phyloP scores from a whole-genome alignment of 2,329 filamentous ascomycete genomes.

The Curvularia hawaiiensis region DNA sequence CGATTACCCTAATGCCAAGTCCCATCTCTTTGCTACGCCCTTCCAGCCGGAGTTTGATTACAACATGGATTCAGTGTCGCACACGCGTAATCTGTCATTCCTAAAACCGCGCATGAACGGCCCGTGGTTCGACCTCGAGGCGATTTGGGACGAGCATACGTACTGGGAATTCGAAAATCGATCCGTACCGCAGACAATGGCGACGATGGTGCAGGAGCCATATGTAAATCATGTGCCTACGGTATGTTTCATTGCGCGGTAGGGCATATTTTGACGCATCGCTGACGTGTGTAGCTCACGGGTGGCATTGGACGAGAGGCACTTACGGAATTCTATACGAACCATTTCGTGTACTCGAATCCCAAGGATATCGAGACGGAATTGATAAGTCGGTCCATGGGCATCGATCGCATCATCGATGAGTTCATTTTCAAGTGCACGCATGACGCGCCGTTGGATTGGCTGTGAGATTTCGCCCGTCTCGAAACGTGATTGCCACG shows the following conservation, averaged over 20 bases:
- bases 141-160: slow-evolving; percentile 78
- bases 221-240: slow-evolving; percentile 78
- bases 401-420: slow-evolving; percentile 64
- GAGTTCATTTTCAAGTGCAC: slow-evolving; percentile 34
- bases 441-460: slow-evolving; percentile 27
- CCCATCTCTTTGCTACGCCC: slow-evolving; percentile 56
- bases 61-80: slow-evolving; percentile 61
- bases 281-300: slow-evolving; percentile 44
- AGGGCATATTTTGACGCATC: background rate
- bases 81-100: slow-evolving; percentile 67
- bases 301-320: slow-evolving; percentile 68
- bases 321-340: slow-evolving; percentile 68
- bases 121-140: slow-evolving; percentile 72
- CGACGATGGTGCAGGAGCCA: slow-evolving; percentile 77
- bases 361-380: slow-evolving; percentile 68
- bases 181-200: slow-evolving; percentile 72
- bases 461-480: slow-evolving; percentile 20
- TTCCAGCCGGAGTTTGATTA: slow-evolving; percentile 54
- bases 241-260: background rate
- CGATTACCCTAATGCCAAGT: slow-evolving; percentile 53
- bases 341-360: slow-evolving; percentile 76
- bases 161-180: slow-evolving; percentile 70
- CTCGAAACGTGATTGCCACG: background rate
- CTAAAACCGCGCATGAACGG: slow-evolving; percentile 65
- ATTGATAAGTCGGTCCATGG: slow-evolving; percentile 71